Evolutionary conservation across 1,284 basidiomycete species (phyloP), one percentile per base, ranked within the genome.

Genomic region (Lentinus polychrous): DNA sequence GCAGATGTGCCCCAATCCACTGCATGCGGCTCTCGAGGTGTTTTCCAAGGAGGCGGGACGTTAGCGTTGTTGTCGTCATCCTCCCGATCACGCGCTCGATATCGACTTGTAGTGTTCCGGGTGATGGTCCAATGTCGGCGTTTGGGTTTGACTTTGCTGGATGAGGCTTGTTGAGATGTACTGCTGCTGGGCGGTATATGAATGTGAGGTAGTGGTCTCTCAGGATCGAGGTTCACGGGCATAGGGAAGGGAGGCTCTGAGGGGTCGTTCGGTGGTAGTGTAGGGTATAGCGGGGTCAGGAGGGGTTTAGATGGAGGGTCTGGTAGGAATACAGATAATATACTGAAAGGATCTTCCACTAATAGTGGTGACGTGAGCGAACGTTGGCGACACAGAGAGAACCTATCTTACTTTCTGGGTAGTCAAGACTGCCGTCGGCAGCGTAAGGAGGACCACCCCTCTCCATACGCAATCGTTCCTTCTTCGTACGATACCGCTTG

Each of bases 271-370:
- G 60, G 51, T 8, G 58, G 46, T 14, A 48, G 36, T 2, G 76
- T 68, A 12, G 75, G 72, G 56, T 78, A 79, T 14, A 88, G 66
- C 11, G 83, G 75, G 2, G 70, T 67, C 10, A 88, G 65, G 36
- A 69, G 69, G 3, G 83, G 84, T 24, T 74, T 70, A 18, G 71
- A 63, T 8, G 60, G 69, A 1, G 72, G 69, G 11, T 86, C 79
- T 3, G 82, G 82, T 12, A 77, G 78, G 42, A 88, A 70, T 32
- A 70, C 68, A 12, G 77, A 81, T 2, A 89, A 70, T 0, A 84
- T 63, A 6, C 80, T 74, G 61, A 86, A 89, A 1, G 86, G 84
- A 52, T 87, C 83, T 60, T 89, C 86, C 75, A 89, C 85, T 88
- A 51, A 10, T 54, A 46, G 46, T 39, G 49, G 38, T 48, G 57